Base-by-base conservation (phyloP, 192 early-diverging fungal genomes). In the Podila epigama region DNA sequence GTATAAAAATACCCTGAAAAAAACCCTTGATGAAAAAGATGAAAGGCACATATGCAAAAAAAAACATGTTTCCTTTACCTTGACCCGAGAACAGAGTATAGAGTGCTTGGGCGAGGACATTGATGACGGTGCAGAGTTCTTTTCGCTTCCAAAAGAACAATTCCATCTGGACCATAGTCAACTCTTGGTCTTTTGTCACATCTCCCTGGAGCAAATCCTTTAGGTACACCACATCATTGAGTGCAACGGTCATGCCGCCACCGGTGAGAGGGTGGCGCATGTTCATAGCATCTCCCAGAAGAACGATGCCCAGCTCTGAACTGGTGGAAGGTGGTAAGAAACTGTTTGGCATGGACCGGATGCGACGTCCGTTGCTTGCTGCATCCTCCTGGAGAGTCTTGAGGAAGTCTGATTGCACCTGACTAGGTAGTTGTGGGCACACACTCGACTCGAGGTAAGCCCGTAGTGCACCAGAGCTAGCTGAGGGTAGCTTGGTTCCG, bases 251-350 rank as follows among this genome's bases (percentile, higher is more conserved):
- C 97, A 99, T 99, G 27, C 97, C 97, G 58, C 93, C 95, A 48
- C 97, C 97, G 0, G 95, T 98, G 57, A 99, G 82, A 18, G 95
- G 95, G 63, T 98, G 96, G 34, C 96, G 87, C 85, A 98, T 96
- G 69, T 99, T 99, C 80, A 94, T 90, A 3, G 97, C 94, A 84
- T 99, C 97, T 51, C 97, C 97, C 22, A 98, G 75, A 15, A 96
- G 72, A 42, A 98, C 84, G 8, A 96, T 79, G 6, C 97, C 97
- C 33, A 83, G 70, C 9, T 80, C 63, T n/a, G 69, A 67, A 72
- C 96, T 94, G n/a, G 77, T 73, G 0, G 91, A 88, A 4, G 96
- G 92, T 13, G 96, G 95, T n/a, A 99, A 85, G 71, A 89, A 96
- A 31, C 86, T 88, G 85, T 94, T 96, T 39, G 94, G 95, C 89